A percentile compares a stretch with the other conserved stretches of the same genome.
Evolutionary conservation across 257 asterid species (phyloP).

Genomic region (Solanum bukasovii): DNA sequence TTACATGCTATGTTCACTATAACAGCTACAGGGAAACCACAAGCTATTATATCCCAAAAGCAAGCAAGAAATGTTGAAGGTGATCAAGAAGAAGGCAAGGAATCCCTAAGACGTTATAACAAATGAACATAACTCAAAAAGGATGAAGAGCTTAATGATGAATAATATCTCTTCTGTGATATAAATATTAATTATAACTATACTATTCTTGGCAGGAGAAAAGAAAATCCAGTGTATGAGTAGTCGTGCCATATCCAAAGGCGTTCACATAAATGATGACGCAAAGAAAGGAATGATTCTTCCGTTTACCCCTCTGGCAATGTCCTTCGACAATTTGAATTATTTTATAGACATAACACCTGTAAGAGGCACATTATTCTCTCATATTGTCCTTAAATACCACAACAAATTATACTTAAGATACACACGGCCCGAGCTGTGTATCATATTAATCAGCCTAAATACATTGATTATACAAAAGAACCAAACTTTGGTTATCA

Average conservation of each 20-base stretch:
- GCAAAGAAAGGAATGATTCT: conserved; percentile 74
- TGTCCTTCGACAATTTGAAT: conserved; percentile 58
- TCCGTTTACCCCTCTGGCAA: conserved; percentile 61
- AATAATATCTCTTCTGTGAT: neutral
- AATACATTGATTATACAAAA: neutral
- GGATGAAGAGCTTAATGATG: neutral
- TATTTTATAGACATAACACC: conserved; percentile 71
- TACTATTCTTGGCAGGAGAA: conserved; percentile 34
- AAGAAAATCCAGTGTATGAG: conserved; percentile 40
- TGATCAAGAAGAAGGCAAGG: conserved; percentile 28
- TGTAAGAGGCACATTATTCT: conserved; percentile 16
- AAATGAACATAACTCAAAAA: conserved; percentile 45
- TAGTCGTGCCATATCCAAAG: conserved; percentile 13
- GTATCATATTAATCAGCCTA: neutral
- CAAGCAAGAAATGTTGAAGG: conserved; percentile 55
- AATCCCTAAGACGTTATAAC: conserved; percentile 28
- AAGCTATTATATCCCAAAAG: conserved; percentile 75
- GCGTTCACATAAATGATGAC: conserved; percentile 15
- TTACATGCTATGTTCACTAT: neutral
- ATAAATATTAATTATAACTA: neutral
- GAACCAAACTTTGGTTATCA: neutral
- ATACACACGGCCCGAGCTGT: neutral
- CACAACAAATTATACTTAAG: neutral
- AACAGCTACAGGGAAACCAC: conserved; percentile 72
- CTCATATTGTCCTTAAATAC: neutral